Base-by-base conservation (phyloP, 2,329 filamentous ascomycete species). In the Thelonectria rubi region DNA sequence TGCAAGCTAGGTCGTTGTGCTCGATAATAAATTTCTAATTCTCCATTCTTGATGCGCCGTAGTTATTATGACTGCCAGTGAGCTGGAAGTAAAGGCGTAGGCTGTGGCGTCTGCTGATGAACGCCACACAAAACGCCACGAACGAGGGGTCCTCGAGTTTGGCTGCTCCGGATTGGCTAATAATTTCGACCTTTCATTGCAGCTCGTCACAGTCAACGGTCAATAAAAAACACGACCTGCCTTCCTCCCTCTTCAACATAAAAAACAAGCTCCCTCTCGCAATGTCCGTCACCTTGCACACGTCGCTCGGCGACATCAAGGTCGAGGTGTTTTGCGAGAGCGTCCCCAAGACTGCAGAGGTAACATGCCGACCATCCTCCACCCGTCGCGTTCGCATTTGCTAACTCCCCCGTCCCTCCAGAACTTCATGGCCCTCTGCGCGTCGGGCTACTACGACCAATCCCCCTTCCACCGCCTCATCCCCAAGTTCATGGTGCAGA, bases 251-350 rank as follows among this genome's bases (percentile, higher is more conserved):
- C n/a, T n/a, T 14, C 12, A 11, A 37, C 8, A 15, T 14, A 37
- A 15, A 14, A 37, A 37, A 37, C 34, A 37, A 30, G 17, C 42
- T 21, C 24, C 32, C 49, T 17, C 17, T 21, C 52, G 62, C 14
- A 67, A 89, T 90, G 87, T 89, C 87, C 12, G 86, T 89, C 65
- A 89, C 87, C 11, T 85, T 99, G 14, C 93, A 97, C 78, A 99
- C 95, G 51, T 92, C 89, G 52, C 85, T 91, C 55, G 95, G 95
- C 75, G 90, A 95, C 78, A 85, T 99, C 75, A 99, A 98, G 81
- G 87, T 98, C 71, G 95, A 98, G 78, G 83, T 99, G 68, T 98
- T 97, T 81, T 98, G 94, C 81, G 93, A 97, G 77, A 90, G 91
- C 70, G 93, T 97, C 32, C 95, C 95, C 65, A 94, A 94, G 77